Percentiles rank a stretch among this genome's conserved stretches.
phyloP scores from a whole-genome alignment of 257 asterid genomes.

The Sherardia arvensis region DNA sequence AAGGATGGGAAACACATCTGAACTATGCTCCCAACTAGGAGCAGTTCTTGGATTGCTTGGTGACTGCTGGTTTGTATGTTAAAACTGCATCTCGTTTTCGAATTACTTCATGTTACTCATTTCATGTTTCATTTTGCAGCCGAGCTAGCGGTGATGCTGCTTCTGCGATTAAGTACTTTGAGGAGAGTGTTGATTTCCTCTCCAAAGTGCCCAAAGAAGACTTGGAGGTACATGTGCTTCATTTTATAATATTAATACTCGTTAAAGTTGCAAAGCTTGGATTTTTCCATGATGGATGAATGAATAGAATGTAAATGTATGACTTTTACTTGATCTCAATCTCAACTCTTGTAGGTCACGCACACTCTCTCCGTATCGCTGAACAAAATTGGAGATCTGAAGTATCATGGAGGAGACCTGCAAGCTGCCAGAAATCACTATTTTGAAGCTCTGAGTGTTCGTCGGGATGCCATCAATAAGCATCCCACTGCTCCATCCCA shows the following conservation, averaged over 20 bases:
- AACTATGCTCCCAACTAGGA: slow-evolving; percentile 90
- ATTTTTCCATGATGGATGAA: background rate
- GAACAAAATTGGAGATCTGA: slow-evolving; percentile 91
- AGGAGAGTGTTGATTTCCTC: slow-evolving; percentile 78
- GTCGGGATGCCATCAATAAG: slow-evolving; percentile 54
- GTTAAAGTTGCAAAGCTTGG: background rate
- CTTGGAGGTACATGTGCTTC: slow-evolving; percentile 42
- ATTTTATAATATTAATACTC: background rate
- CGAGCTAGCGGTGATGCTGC: slow-evolving; percentile 76
- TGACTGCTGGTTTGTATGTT: slow-evolving; percentile 72
- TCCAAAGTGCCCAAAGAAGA: slow-evolving; percentile 67
- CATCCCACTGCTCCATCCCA: slow-evolving; percentile 54
- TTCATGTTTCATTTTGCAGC: slow-evolving; percentile 30
- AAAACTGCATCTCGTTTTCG: background rate
- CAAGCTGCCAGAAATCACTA: slow-evolving; percentile 69
- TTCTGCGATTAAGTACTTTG: slow-evolving; percentile 74
- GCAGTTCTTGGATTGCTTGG: slow-evolving; percentile 98
- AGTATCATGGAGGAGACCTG: slow-evolving; percentile 76
- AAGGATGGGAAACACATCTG: slow-evolving; percentile 64
- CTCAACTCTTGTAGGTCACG: slow-evolving; percentile 19
- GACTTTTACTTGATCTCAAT: background rate
- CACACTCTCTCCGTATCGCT: slow-evolving; percentile 94
- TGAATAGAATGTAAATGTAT: background rate
- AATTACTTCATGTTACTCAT: background rate
- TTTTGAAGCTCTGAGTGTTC: slow-evolving; percentile 81